phyloP scores from a whole-genome alignment of 1,139 yeast genomes.

The Suhomyces atakaporum region DNA sequence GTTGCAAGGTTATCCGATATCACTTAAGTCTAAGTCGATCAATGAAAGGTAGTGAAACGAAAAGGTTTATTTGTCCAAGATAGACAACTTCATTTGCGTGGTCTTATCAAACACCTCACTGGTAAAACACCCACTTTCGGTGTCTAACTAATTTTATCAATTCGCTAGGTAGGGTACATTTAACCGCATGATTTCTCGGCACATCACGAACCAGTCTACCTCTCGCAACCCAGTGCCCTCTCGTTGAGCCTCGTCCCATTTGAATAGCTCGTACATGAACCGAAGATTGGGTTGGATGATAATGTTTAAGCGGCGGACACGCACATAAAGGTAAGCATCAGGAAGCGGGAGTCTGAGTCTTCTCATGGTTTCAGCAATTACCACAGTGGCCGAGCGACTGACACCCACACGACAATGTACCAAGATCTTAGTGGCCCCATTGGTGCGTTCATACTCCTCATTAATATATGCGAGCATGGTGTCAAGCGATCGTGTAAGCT shows the following conservation, averaged over 20 bases:
- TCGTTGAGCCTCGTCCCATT: conserved; percentile 50
- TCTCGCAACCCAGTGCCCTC: too few species aligned
- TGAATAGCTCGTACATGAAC: conserved; percentile 51
- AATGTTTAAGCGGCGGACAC: conserved; percentile 49
- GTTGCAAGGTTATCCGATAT: too few species aligned
- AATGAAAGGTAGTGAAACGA: too few species aligned
- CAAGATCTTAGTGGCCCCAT: conserved; percentile 38
- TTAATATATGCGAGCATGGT: conserved; percentile 39
- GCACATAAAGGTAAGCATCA: conserved; percentile 46
- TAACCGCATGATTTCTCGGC: conserved; percentile 78
- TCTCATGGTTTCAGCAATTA: conserved; percentile 51
- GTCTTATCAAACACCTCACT: too few species aligned
- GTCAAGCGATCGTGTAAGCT: conserved; percentile 38
- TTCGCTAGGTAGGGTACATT: conserved; percentile 64
- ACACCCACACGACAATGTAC: conserved; percentile 56
- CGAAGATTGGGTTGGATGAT: conserved; percentile 52
- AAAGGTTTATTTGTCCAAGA: too few species aligned
- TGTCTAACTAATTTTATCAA: too few species aligned
- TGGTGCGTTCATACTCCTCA: conserved; percentile 27
- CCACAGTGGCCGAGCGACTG: conserved; percentile 51
- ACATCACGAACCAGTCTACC: conserved; percentile 88
- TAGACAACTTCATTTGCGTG: too few species aligned
- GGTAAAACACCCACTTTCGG: too few species aligned
- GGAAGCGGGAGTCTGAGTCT: conserved; percentile 39
- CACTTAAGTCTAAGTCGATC: too few species aligned